Evolutionary conservation across 352 stramenopile species (phyloP).

Genomic region (Globisporangium spinosum): DNA sequence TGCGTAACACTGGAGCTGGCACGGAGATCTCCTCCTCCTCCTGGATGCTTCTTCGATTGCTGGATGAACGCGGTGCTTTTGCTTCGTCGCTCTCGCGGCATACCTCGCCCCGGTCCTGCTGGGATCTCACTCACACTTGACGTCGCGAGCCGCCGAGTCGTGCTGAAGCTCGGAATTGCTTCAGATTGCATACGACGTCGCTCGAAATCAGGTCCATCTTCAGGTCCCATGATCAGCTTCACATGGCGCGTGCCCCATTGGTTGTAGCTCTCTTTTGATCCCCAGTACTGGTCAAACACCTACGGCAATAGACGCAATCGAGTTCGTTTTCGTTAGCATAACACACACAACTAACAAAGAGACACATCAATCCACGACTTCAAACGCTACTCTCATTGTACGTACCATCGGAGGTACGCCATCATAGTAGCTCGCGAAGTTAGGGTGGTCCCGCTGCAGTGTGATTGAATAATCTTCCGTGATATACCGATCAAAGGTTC

Average conservation of each 20-base stretch:
- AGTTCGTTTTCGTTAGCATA: background rate
- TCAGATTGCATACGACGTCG: conserved; percentile 38
- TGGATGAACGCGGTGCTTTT: conserved; percentile 69
- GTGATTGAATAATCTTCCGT: conserved; percentile 54
- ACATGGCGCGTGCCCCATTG: conserved; percentile 56
- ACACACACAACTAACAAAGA: background rate
- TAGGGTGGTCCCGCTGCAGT: conserved; percentile 56
- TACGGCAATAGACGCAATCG: conserved; percentile 4
- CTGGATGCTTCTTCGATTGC: conserved; percentile 26
- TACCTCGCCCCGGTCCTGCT: conserved; percentile 1
- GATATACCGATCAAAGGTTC: conserved; percentile 67
- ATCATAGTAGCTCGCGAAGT: conserved; percentile 60
- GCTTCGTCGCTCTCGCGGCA: conserved; percentile 47
- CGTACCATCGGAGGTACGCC: conserved; percentile 22
- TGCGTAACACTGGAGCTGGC: conserved; percentile 16
- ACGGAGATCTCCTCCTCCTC: conserved; percentile 1
- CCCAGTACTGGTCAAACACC: conserved; percentile 62
- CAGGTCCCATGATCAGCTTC: conserved; percentile 33
- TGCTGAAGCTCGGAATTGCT: conserved; percentile 12
- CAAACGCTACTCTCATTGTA: too few species aligned
- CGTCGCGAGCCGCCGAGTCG: conserved; percentile 7
- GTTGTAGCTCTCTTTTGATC: conserved; percentile 49
- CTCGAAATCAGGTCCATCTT: conserved; percentile 33
- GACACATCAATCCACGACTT: background rate
- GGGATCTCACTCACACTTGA: conserved; percentile 19